A percentile compares a stretch with the other conserved stretches of the same genome.
Conservation (phyloP, 306 rosid species). For the Abrus precatorius region DNA sequence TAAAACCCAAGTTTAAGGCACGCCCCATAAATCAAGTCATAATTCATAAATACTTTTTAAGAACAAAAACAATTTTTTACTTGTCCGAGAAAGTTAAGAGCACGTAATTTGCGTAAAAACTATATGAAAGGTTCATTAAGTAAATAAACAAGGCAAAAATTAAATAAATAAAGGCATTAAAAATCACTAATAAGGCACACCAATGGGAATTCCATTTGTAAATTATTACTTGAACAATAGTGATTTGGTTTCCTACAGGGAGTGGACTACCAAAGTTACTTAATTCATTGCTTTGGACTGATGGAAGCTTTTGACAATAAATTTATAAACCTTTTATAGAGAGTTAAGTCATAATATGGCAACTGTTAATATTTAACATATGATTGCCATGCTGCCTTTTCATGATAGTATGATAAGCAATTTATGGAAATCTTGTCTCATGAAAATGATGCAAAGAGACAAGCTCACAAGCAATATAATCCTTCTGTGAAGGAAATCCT, state of each 20-base stretch:
- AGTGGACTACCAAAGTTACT: neutral
- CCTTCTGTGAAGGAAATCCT: neutral
- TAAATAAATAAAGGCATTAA: neutral
- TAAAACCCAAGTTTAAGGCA: constrained; percentile 54
- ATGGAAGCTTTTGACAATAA: constrained; percentile 11
- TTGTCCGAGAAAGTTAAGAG: constrained; percentile 20
- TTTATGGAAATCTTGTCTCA: neutral
- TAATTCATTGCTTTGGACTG: neutral
- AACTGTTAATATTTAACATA: neutral
- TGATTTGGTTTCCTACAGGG: constrained; percentile 8
- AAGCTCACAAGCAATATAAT: neutral
- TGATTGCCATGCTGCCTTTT: neutral
- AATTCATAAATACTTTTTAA: constrained; percentile 23
- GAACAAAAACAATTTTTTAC: neutral
- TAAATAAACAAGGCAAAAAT: neutral
- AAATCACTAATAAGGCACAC: neutral
- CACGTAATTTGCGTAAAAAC: constrained; percentile 9
- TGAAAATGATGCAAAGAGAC: neutral
- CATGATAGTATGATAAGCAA: neutral
- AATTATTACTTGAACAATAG: constrained; percentile 1
- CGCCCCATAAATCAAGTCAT: constrained; percentile 35
- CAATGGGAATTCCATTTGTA: constrained; percentile 10
- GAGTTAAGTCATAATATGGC: neutral
- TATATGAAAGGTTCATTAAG: neutral
- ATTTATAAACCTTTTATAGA: neutral